These are phyloP conservation scores for Oemleria cerasiformis DNA, from an alignment of 306 rosid species.

Conservation along the genomic window DNA sequence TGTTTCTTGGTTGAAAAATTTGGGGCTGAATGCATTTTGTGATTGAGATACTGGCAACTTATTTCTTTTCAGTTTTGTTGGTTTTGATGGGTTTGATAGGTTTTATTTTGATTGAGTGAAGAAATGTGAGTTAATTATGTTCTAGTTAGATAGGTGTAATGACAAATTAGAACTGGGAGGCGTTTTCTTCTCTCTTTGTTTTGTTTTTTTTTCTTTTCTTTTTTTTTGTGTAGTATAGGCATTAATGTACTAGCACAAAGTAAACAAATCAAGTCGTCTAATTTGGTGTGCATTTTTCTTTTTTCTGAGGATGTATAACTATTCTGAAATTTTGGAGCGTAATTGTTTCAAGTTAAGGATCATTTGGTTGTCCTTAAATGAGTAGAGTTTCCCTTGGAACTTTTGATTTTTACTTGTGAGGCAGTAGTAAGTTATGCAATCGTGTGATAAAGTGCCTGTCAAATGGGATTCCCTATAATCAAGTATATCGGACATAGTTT, in stretches of 20 bases:
- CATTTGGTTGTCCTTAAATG: neutral
- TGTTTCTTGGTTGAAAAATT: neutral
- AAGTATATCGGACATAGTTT: neutral
- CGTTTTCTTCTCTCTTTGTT: too few relatives aligned
- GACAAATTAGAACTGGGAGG: neutral
- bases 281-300: neutral
- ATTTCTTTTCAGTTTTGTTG: neutral
- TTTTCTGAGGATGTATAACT: conserved; percentile 5
- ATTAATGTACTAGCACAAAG: neutral
- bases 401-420: neutral
- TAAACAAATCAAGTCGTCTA: neutral
- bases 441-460: neutral
- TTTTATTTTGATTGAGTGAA: neutral
- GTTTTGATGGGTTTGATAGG: neutral
- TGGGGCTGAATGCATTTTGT: neutral
- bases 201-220: too few relatives aligned
- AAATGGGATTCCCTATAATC: conserved; percentile 1
- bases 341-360: neutral
- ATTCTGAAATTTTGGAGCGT: neutral
- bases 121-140: conserved; percentile 4
- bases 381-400: neutral
- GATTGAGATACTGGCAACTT: conserved; percentile 22
- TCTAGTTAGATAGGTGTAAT: neutral
- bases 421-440: neutral
- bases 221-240: neutral